Percentiles rank a stretch among this genome's conserved stretches.
These are phyloP conservation scores for Juncus inflexus DNA, from an alignment of 176 grass and related monocot genomes.

Conservation along the genomic window DNA sequence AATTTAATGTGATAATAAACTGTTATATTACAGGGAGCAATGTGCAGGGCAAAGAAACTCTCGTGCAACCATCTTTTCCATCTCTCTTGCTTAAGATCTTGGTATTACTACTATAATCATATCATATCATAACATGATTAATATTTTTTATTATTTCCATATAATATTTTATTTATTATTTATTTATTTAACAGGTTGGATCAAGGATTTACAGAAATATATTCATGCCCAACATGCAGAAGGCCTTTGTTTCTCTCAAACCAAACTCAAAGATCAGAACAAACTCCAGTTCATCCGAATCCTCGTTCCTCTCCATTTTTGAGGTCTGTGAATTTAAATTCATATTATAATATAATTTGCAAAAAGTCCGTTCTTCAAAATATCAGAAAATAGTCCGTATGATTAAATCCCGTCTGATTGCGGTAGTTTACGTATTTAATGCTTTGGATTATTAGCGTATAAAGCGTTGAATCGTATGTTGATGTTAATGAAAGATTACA, in stretches of 20 bases:
- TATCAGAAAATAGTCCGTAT: no score
- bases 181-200: slow-evolving; percentile 66
- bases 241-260: slow-evolving; percentile 67
- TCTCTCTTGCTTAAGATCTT: slow-evolving; percentile 93
- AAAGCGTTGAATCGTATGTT: no score
- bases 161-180: slow-evolving; percentile 11
- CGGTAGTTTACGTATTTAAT: no score
- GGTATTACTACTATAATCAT: slow-evolving; percentile 55
- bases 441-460: no score
- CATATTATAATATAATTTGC: not conserved
- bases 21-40: slow-evolving; percentile 59
- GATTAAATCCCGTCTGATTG: no score
- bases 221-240: slow-evolving; percentile 95
- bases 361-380: no score
- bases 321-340: slow-evolving; percentile 47
- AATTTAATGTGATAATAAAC: slow-evolving; percentile 20
- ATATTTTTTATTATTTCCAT: slow-evolving; percentile 1
- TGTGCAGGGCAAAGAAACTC: slow-evolving; percentile 94
- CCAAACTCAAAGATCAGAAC: slow-evolving; percentile 39
- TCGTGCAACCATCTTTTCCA: slow-evolving; percentile 96
- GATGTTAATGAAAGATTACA: no score
- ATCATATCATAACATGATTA: not conserved
- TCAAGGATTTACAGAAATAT: slow-evolving; percentile 83
- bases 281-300: slow-evolving; percentile 55
- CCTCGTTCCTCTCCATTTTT: slow-evolving; percentile 71